Evolutionary conservation across 345 rosid species (phyloP), one percentile per base, ranked within the genome.

Genomic region (Kandelia obovata): DNA sequence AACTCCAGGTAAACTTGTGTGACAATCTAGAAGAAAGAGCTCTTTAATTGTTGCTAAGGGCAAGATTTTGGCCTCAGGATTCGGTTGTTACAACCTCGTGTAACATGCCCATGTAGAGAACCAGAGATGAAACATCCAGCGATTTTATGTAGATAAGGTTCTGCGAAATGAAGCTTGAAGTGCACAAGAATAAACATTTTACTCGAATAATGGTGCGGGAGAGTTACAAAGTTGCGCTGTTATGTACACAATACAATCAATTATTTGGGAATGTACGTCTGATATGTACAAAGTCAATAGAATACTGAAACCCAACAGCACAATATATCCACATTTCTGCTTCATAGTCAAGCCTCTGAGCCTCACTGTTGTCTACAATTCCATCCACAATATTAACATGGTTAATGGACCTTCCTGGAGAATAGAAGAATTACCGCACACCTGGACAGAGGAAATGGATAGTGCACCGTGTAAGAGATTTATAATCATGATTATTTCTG

Each of bases 401-500:
- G 82, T 69, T 66, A 69, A 74, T 62, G 60, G 62, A 67, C 77
- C 80, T 53, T 69, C 75, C 46, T 56, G 69, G 71, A 70, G 69
- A 80, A 72, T 66, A 74, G 76, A 82, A 83, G 81, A 87, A 83
- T 83, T 55, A 53, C 73, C 59, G 74, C 86, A 78, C 72, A 74
- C 82, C 92, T 83, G 84, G 65, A 65, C 5, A 19, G 17, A 20
- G 19, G 16, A 70, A 57, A 43, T 5, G 9, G 65, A 30, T 0
- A 35, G n/a, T 58, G 64, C 7, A 64, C 61, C 53, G 5, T 64
- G 43, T 5, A 15, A 67, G 16, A 34, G 3, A 10, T 30, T 53
- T 20, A 6, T 5, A 30, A 5, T 2, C 21, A n/a, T 53, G 55
- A 53, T 28, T 35, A 34, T 34, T 34, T 34, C 37, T 1, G 9